Evolutionary conservation across 805 yeast genomes (phyloP).

Genomic region (Alloascoidea africana): DNA sequence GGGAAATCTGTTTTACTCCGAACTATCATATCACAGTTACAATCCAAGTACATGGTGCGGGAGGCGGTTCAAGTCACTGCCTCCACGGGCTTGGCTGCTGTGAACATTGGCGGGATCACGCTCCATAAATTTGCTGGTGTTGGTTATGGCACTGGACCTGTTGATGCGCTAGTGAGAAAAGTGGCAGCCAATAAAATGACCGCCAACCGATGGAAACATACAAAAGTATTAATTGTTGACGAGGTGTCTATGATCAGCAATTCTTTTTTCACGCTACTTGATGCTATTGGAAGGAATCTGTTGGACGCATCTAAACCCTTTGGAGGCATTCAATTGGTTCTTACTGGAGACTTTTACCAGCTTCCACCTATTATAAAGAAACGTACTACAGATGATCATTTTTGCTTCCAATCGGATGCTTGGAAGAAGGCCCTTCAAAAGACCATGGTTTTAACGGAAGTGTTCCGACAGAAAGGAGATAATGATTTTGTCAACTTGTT

Average conservation of each 20-base stretch:
- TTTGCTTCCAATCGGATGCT: slow-evolving; percentile 54
- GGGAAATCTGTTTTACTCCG: slow-evolving; percentile 64
- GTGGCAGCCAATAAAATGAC: slow-evolving; percentile 37
- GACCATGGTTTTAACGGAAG: slow-evolving; percentile 45
- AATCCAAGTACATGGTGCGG: slow-evolving; percentile 23
- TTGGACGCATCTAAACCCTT: slow-evolving; percentile 36
- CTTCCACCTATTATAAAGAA: slow-evolving; percentile 51
- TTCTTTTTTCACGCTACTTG: slow-evolving; percentile 43
- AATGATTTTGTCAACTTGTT: slow-evolving; percentile 55
- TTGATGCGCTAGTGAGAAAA: slow-evolving; percentile 29
- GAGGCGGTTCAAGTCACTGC: slow-evolving; percentile 64
- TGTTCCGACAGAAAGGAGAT: slow-evolving; percentile 70
- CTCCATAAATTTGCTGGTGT: slow-evolving; percentile 67
- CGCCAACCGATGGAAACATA: slow-evolving; percentile 34
- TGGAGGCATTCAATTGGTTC: slow-evolving; percentile 67
- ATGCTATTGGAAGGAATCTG: slow-evolving; percentile 27
- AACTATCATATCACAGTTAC: slow-evolving; percentile 40
- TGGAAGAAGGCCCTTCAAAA: slow-evolving; percentile 46
- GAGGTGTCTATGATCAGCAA: slow-evolving; percentile 77
- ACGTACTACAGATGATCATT: slow-evolving; percentile 13
- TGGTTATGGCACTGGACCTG: slow-evolving; percentile 50
- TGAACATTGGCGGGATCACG: slow-evolving; percentile 69
- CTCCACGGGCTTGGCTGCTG: slow-evolving; percentile 75
- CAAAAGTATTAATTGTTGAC: slow-evolving; percentile 54
- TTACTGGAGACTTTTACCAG: slow-evolving; percentile 75